Evolutionary conservation across 1,284 basidiomycete genomes (phyloP).

Genomic region (Boletus calvinii): DNA sequence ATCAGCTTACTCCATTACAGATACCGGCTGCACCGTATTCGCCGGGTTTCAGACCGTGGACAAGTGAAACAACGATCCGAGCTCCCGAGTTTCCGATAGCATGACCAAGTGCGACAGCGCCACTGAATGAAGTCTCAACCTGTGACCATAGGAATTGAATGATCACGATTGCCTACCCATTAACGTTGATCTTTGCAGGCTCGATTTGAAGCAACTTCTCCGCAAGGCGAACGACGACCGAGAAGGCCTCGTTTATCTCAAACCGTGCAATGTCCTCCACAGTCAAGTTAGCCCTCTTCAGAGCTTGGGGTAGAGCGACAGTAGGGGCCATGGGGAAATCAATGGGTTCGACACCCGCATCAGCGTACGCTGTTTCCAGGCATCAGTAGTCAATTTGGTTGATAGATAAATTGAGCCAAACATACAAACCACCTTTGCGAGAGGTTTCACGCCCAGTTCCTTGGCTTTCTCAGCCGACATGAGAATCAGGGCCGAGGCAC

Average conservation of each 20-base stretch:
- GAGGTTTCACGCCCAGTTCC: slow-evolving; percentile 84
- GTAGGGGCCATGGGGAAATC: slow-evolving; percentile 98
- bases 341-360: slow-evolving; percentile 94
- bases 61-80: slow-evolving; percentile 92
- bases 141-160: slow-evolving; percentile 12
- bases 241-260: slow-evolving; percentile 99
- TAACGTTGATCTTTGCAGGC: slow-evolving; percentile 87
- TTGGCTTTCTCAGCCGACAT: slow-evolving; percentile 90
- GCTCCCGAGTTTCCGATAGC: slow-evolving; percentile 96
- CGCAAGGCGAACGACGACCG: slow-evolving; percentile 88
- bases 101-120: slow-evolving; percentile 92
- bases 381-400: slow-evolving; percentile 16
- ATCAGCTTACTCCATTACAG: slow-evolving; percentile 86
- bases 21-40: slow-evolving; percentile 97
- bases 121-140: slow-evolving; percentile 46
- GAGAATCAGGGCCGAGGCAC: slow-evolving; percentile 93
- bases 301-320: slow-evolving; percentile 85
- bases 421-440: slow-evolving; percentile 90
- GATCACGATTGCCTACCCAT: slow-evolving; percentile 58
- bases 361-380: slow-evolving; percentile 77
- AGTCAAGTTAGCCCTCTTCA: slow-evolving; percentile 84
- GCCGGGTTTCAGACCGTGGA: slow-evolving; percentile 91
- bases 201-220: slow-evolving; percentile 88
- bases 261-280: slow-evolving; percentile 87
- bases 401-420: slow-evolving; percentile 12